Base-by-base conservation (phyloP, 1,139 yeast genomes). In the Pichia sp. region DNA sequence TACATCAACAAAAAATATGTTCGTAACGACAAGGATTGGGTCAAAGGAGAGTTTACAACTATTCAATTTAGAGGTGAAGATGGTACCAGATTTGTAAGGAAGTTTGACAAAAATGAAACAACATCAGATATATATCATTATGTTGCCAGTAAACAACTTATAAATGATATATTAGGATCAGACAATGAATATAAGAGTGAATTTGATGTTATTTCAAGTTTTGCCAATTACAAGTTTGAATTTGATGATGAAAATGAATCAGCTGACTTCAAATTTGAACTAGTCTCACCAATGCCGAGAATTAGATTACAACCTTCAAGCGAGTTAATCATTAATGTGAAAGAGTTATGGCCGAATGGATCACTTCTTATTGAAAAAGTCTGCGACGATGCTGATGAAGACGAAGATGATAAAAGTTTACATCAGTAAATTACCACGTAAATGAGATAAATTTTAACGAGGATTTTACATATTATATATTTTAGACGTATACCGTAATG, bases 71-170 rank as follows among this genome's bases (percentile, higher is more conserved):
- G 84, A 44, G 62, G 74, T 26, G 66, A 77, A 3, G 59, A 72
- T 31, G 96, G 96, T 1, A 69, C 69, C 37, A 67, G 94, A 36
- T 58, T 79, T 3, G 67, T 84, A 8, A 74, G 77, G 43, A 69
- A 70, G 39, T 75, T 86, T 44, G 55, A 62, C 22, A 69, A 72
- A 19, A 54, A 61, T 5, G 67, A 73, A 14, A 62, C 77, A 0
- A 56, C 81, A n/a, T 67, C 67, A 35, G 83, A 83, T 30, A 59
- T 89, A 5, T 86, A 85, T 58, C 68, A 78, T 35, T 76, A 69
- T 52, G 75, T 84, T 34, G 86, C 82, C 46, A 63, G 69, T 15
- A 63, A 64, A 40, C 47, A 69, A 31, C 56, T 58, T 39, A 34
- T 54, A n/a, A 36, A 39, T 4, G 45, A 38, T 7, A 26, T 42